Conservation (phyloP, 495 filamentous ascomycete genomes). For the Letharia columbiana region DNA sequence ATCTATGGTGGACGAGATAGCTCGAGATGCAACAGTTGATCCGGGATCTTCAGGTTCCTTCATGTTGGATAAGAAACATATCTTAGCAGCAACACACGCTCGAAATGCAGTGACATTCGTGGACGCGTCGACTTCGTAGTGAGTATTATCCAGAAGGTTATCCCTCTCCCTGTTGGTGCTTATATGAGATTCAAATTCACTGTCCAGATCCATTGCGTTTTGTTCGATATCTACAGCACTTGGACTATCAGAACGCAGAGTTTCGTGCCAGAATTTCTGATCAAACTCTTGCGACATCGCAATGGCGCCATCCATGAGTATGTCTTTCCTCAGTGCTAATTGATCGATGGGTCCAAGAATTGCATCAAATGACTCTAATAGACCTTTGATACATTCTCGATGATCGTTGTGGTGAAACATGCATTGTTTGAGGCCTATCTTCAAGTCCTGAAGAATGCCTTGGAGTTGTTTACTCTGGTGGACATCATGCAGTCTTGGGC, state of each 20-base stretch:
- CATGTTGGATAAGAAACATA: constrained; percentile 20
- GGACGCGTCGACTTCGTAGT: constrained; percentile 40
- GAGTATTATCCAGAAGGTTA: constrained; percentile 32
- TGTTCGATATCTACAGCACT: constrained; percentile 23
- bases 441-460: constrained; percentile 21
- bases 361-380: constrained; percentile 30
- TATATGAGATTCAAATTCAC: constrained; percentile 51
- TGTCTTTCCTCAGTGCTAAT: constrained; percentile 1
- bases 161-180: constrained; percentile 37
- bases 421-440: neutral
- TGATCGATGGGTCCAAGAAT: constrained; percentile 24
- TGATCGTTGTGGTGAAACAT: constrained; percentile 22
- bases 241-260: neutral
- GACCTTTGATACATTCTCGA: constrained; percentile 28
- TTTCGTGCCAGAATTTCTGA: constrained; percentile 14
- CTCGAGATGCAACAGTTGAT: neutral
- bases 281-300: constrained; percentile 17
- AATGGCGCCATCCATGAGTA: constrained; percentile 16
- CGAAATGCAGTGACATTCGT: constrained; percentile 42
- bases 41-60: neutral
- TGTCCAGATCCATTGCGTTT: constrained; percentile 74
- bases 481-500: constrained; percentile 2
- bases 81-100: constrained; percentile 19
- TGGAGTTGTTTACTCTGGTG: neutral
- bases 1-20: constrained; percentile 39